phyloP scores from a whole-genome alignment of 2,329 filamentous ascomycete genomes.

The Zarea fungicola region DNA sequence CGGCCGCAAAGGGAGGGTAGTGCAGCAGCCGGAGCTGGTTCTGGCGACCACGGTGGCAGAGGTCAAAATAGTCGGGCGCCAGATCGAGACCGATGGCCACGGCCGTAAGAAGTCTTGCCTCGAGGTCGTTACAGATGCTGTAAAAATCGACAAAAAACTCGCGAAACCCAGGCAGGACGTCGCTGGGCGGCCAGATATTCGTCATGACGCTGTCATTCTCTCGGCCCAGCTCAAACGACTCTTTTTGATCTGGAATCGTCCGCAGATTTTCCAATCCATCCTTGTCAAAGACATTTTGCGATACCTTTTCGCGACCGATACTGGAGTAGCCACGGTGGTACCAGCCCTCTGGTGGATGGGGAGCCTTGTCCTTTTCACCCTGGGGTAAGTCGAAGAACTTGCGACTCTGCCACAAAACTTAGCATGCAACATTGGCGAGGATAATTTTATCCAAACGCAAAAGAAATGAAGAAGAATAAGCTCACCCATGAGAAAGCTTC shows the following conservation, averaged over 20 bases:
- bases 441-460: too few relatives aligned
- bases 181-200: constrained; percentile 25
- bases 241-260: constrained; percentile 28
- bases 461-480: neutral
- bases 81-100: constrained; percentile 70
- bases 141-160: constrained; percentile 53
- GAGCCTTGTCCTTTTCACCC: constrained; percentile 26
- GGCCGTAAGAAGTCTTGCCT: constrained; percentile 69
- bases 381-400: constrained; percentile 28
- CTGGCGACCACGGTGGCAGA: constrained; percentile 48
- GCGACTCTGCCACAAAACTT: constrained; percentile 16
- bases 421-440: neutral
- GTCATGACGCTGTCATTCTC: constrained; percentile 25
- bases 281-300: constrained; percentile 25
- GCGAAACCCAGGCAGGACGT: constrained; percentile 20
- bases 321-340: constrained; percentile 33
- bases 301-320: constrained; percentile 30
- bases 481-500: constrained; percentile 33
- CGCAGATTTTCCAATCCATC: constrained; percentile 11
- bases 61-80: constrained; percentile 63
- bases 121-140: constrained; percentile 62
- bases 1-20: constrained; percentile 34
- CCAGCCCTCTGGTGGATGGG: constrained; percentile 28
- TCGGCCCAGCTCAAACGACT: constrained; percentile 36
- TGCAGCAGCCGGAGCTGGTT: constrained; percentile 58